Percentiles rank a stretch among this genome's conserved stretches.
phyloP scores from a whole-genome alignment of 176 grass and related monocot species.

The Zea luxurians region DNA sequence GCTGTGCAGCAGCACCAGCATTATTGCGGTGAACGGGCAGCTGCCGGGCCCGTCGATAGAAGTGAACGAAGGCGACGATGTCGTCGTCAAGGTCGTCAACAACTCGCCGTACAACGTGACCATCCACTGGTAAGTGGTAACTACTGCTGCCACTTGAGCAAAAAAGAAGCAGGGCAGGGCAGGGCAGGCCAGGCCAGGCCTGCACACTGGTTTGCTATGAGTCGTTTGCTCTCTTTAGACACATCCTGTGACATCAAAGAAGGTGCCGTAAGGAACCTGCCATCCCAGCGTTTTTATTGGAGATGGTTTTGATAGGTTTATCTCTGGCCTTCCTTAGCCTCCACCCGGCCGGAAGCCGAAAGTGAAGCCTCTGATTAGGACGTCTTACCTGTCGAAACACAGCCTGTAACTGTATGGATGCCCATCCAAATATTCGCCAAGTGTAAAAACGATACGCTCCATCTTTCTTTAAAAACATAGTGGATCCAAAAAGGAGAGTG shows the following conservation, averaged over 20 bases:
- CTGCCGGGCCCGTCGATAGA: constrained; percentile 54
- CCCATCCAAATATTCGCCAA: constrained; percentile 8
- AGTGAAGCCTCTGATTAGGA: constrained; percentile 38
- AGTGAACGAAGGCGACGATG: constrained; percentile 47
- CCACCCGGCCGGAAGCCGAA: constrained; percentile 17
- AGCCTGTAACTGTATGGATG: constrained; percentile 2
- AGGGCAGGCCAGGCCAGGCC: too few relatives aligned
- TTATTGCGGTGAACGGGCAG: constrained; percentile 57
- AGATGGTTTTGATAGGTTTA: constrained; percentile 25
- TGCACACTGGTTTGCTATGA: neutral
- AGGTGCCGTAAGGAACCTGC: constrained; percentile 15
- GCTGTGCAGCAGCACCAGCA: constrained; percentile 50
- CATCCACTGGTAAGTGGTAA: constrained; percentile 37
- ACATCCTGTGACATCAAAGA: constrained; percentile 9
- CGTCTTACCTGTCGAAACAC: constrained; percentile 39
- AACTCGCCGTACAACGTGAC: constrained; percentile 47
- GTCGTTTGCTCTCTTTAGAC: neutral
- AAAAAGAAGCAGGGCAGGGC: too few relatives aligned
- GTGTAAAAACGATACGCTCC: constrained; percentile 6
- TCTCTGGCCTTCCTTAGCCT: neutral
- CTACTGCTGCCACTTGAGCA: too few relatives aligned
- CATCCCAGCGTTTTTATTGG: constrained; percentile 18
- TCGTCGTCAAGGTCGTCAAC: constrained; percentile 47
- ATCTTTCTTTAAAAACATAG: constrained; percentile 1
- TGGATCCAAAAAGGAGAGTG: constrained; percentile 5